A percentile compares a stretch with the other conserved stretches of the same genome.
Conservation (phyloP, 371 early-diverging fungal species). For the Mortierella sp. region DNA sequence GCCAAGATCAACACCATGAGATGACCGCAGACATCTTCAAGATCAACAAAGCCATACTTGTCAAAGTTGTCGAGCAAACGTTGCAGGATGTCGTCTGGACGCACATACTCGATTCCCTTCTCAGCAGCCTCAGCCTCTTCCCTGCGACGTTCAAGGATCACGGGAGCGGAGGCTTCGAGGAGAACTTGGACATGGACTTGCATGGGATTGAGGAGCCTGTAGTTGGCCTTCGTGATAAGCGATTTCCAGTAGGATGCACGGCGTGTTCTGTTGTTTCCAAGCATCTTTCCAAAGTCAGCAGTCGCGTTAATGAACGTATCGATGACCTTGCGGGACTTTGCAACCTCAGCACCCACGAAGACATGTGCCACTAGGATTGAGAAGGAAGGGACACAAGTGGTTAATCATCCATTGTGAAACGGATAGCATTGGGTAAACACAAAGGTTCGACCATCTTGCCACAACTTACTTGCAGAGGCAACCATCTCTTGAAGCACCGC, state of each 20-base stretch:
- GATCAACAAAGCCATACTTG: constrained; percentile 21
- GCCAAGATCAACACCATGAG: constrained; percentile 52
- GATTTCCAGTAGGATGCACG: constrained; percentile 1
- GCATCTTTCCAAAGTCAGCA: constrained; percentile 9
- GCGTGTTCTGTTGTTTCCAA: not conserved
- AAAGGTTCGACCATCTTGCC: not conserved
- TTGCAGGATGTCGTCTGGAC: constrained; percentile 25
- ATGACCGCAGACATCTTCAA: constrained; percentile 35
- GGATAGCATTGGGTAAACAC: too few relatives aligned
- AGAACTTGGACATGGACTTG: constrained; percentile 10
- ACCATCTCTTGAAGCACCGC: constrained; percentile 10
- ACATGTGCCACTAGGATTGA: constrained; percentile 11
- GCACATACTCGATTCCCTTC: constrained; percentile 6
- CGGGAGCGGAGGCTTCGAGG: constrained; percentile 12
- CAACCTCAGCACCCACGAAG: constrained; percentile 7
- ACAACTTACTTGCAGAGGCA: constrained; percentile 21
- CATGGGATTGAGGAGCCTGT: constrained; percentile 12
- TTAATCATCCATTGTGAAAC: too few relatives aligned
- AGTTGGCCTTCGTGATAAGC: constrained; percentile 1
- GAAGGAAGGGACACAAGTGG: not conserved
- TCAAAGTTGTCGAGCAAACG: constrained; percentile 20
- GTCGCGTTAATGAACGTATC: constrained; percentile 12
- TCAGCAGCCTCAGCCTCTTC: constrained; percentile 4
- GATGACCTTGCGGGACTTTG: not conserved
- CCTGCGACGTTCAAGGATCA: constrained; percentile 22